A percentile compares a stretch with the other conserved stretches of the same genome.
phyloP scores from a whole-genome alignment of 2,329 filamentous ascomycete genomes.

The Diaporthe citri region DNA sequence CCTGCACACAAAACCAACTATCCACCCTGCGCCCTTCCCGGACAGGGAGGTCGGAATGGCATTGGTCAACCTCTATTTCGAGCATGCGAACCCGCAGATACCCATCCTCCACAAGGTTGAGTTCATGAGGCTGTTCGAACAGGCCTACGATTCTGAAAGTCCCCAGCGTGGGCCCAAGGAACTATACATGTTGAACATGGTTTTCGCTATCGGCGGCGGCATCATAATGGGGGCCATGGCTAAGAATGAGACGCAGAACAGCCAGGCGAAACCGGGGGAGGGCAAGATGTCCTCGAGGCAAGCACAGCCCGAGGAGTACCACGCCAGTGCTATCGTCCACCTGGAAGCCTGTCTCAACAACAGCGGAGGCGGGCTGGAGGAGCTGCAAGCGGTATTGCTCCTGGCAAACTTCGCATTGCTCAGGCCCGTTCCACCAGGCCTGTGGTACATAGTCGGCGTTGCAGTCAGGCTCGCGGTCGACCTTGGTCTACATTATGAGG shows the following conservation, averaged over 20 bases:
- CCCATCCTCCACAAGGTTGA: slow-evolving; percentile 90
- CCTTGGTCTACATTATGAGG: slow-evolving; percentile 92
- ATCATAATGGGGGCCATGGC: slow-evolving; percentile 78
- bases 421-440: slow-evolving; percentile 88
- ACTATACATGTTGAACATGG: slow-evolving; percentile 95
- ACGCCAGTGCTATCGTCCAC: slow-evolving; percentile 93
- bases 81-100: slow-evolving; percentile 96
- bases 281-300: slow-evolving; percentile 55
- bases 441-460: slow-evolving; percentile 98
- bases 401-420: slow-evolving; percentile 92
- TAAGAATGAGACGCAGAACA: slow-evolving; percentile 39
- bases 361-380: slow-evolving; percentile 90
- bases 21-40: slow-evolving; percentile 88
- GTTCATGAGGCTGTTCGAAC: slow-evolving; percentile 89
- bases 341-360: slow-evolving; percentile 88
- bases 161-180: slow-evolving; percentile 80
- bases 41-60: slow-evolving; percentile 78
- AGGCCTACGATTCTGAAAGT: slow-evolving; percentile 78
- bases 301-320: slow-evolving; percentile 92
- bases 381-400: slow-evolving; percentile 91
- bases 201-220: slow-evolving; percentile 94
- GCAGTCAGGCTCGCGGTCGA: slow-evolving; percentile 92
- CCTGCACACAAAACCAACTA: slow-evolving; percentile 90
- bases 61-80: slow-evolving; percentile 88
- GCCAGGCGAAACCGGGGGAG: slow-evolving; percentile 41